A percentile compares a stretch with the other conserved stretches of the same genome.
These are phyloP conservation scores for Coffea eugenioides DNA, from an alignment of 257 asterid genomes.

Conservation along the genomic window DNA sequence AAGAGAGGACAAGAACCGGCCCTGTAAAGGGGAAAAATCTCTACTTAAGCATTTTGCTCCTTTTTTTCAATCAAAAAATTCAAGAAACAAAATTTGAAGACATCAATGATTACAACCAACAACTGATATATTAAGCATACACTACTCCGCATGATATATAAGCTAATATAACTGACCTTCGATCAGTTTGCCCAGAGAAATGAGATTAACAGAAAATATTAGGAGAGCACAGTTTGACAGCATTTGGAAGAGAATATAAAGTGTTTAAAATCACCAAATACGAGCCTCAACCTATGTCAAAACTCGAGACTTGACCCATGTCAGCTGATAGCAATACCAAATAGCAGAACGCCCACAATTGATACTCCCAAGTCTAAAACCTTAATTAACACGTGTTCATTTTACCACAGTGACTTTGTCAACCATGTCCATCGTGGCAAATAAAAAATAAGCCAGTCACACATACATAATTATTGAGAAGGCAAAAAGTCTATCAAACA, in stretches of 20 bases:
- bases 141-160: not conserved
- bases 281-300: not conserved
- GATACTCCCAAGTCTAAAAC: not conserved
- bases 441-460: not conserved
- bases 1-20: constrained; percentile 83
- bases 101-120: not conserved
- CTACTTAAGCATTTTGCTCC: not conserved
- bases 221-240: not conserved
- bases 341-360: not conserved
- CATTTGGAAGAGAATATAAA: not conserved
- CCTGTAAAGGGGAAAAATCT: constrained; percentile 45
- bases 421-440: not conserved
- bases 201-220: not conserved
- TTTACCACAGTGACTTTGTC: not conserved
- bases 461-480: not conserved
- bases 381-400: not conserved
- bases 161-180: not conserved
- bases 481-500: not conserved
- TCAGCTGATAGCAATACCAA: not conserved
- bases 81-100: not conserved
- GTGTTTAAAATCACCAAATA: too few relatives aligned
- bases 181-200: not conserved
- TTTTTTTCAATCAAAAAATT: not conserved
- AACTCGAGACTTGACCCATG: not conserved
- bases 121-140: not conserved